Evolutionary conservation across 2,329 filamentous ascomycete species (phyloP), one percentile per base, ranked within the genome.

Genomic region (Botrytis aclada): DNA sequence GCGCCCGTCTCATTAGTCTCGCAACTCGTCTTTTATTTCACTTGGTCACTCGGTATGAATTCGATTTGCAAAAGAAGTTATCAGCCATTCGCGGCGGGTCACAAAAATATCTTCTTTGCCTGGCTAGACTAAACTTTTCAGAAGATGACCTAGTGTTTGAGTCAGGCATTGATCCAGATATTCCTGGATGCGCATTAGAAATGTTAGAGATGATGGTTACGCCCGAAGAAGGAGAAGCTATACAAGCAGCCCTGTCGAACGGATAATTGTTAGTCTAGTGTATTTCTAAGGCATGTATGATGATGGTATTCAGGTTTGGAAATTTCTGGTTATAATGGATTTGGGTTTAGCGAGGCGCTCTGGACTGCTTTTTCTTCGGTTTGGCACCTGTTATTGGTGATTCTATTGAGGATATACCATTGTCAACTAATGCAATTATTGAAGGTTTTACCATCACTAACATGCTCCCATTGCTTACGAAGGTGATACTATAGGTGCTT

Each of bases 121-220:
- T 99, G 62, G 94, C 93, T 0, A 84, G 95, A 60, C 83, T 98
- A n/a, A 94, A 93, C 0, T 98, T 97, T 81, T 91, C 89, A 9
- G 89, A 90, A 34, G 93, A 97, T 74, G 92, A 93, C 43, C 82
- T 93, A 14, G 87, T 96, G 18, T 86, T 97, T 41, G 94, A 98
- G 82, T 85, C 86, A 1, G 91, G 91, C 0, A 91, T 97, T 70
- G 91, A 92, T 51, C 88, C 91, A 41, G 93, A 93, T 75, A 93
- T 94, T 1, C 88, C 92, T 1, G 93, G 95, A 75, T 90, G 91
- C 82, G 95, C 96, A 5, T 91, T 95, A 77, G 89, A 92, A 79
- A 84, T 99, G 75, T 82, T 98, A 56, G 94, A 97, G 80, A 85
- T 93, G 74, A 89, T 90, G 3, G 88, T 97, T 34, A 96, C 93